These are phyloP conservation scores for Stentor roeselii DNA, from an alignment of 73 alveolate genomes.

Conservation along the genomic window DNA sequence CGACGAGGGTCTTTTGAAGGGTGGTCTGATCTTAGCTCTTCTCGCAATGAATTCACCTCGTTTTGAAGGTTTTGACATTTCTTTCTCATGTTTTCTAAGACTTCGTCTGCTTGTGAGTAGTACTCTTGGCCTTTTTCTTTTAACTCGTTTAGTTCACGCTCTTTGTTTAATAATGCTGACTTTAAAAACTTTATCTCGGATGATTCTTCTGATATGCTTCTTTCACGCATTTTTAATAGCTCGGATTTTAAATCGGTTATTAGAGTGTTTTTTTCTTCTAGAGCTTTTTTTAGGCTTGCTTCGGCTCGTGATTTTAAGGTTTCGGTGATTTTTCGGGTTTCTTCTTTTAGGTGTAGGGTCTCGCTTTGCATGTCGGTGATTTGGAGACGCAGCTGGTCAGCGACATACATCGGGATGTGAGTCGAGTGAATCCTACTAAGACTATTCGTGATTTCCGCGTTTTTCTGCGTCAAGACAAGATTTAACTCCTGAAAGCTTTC, in stretches of 20 bases:
- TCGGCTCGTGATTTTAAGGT: neutral
- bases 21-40: neutral
- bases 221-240: neutral
- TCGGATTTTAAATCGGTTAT: slow-evolving; percentile 17
- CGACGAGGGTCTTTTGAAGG: neutral
- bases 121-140: slow-evolving; percentile 32
- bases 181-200: neutral
- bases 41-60: slow-evolving; percentile 3
- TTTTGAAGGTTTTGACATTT: neutral
- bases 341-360: slow-evolving; percentile 24
- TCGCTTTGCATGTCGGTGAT: slow-evolving; percentile 4
- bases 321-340: neutral
- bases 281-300: slow-evolving; percentile 9
- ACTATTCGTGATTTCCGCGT: neutral
- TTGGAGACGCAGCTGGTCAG: neutral
- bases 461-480: neutral
- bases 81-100: neutral
- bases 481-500: neutral
- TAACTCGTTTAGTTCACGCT: neutral
- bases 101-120: slow-evolving; percentile 25
- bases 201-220: neutral
- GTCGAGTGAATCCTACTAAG: neutral
- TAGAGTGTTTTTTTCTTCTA: slow-evolving; percentile 23
- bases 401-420: slow-evolving; percentile 11
- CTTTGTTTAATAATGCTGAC: neutral